Evolutionary conservation across 805 yeast species (phyloP).

Genomic region (Vanderwaltozyma verrucispora): DNA sequence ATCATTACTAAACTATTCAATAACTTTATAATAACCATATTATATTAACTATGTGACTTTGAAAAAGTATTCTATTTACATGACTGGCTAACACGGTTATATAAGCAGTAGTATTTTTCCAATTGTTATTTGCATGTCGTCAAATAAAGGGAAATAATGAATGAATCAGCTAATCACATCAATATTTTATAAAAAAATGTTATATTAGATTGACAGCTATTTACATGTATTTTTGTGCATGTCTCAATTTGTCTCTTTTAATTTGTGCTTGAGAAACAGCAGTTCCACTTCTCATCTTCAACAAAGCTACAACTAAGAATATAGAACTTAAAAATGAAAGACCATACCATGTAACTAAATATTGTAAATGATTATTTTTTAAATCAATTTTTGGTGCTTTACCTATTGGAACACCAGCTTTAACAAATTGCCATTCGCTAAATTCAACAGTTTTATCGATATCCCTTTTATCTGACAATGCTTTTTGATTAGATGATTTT

Average conservation of each 20-base stretch:
- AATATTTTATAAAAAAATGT: too few species aligned
- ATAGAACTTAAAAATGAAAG: conserved; percentile 63
- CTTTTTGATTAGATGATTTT: not conserved
- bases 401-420: conserved; percentile 87
- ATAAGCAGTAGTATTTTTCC: too few species aligned
- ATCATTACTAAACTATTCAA: too few species aligned
- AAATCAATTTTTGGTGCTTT: conserved; percentile 69
- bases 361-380: conserved; percentile 85
- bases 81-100: too few species aligned
- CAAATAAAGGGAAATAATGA: too few species aligned
- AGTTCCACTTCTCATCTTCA: conserved; percentile 27
- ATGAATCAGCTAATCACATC: too few species aligned
- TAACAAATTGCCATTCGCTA: conserved; percentile 47
- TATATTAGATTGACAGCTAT: not conserved
- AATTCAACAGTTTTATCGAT: conserved; percentile 30
- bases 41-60: too few species aligned
- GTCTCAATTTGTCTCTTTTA: conserved; percentile 37
- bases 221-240: conserved; percentile 35
- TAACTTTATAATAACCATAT: too few species aligned
- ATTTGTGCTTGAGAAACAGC: conserved; percentile 23
- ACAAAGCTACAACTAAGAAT: conserved; percentile 45
- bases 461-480: not conserved
- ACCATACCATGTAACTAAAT: conserved; percentile 92
- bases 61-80: too few species aligned
- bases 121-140: too few species aligned